A percentile compares a stretch with the other conserved stretches of the same genome.
Evolutionary conservation across 495 filamentous ascomycete species (phyloP).

Genomic region (Neurospora sp.): DNA sequence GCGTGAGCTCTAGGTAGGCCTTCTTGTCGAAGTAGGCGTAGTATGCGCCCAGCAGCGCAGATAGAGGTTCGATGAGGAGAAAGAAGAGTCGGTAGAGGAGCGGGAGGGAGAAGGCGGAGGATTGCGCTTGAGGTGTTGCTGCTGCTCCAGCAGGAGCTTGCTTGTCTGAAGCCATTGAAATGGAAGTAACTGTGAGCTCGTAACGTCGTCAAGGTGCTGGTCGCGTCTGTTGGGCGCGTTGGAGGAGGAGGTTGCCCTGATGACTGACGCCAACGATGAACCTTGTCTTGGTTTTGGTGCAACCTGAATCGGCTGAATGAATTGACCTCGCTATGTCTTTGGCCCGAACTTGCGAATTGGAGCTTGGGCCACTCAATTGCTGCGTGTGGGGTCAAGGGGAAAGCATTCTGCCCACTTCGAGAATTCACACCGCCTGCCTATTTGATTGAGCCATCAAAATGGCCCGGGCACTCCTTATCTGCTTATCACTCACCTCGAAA

Average conservation of each 20-base stretch:
- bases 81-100: constrained; percentile 50
- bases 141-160: neutral
- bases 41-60: constrained; percentile 55
- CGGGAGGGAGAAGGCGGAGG: constrained; percentile 25
- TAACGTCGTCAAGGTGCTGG: neutral
- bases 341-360: neutral
- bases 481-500: neutral
- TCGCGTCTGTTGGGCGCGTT: neutral
- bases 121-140: neutral
- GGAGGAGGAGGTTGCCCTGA: neutral
- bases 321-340: neutral
- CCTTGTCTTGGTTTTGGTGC: neutral
- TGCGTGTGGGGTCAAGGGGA: neutral
- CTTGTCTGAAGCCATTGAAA: constrained; percentile 1
- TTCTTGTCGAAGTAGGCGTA: constrained; percentile 45
- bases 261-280: neutral
- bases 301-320: too few species aligned
- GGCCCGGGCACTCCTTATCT: neutral
- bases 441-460: neutral
- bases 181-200: neutral
- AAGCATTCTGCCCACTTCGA: neutral
- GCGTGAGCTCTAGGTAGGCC: constrained; percentile 48
- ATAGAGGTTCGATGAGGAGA: constrained; percentile 55
- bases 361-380: constrained; percentile 2
- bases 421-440: constrained; percentile 7